Evolutionary conservation across 768 basidiomycete species (phyloP).

Genomic region (Tulasnella sp.): DNA sequence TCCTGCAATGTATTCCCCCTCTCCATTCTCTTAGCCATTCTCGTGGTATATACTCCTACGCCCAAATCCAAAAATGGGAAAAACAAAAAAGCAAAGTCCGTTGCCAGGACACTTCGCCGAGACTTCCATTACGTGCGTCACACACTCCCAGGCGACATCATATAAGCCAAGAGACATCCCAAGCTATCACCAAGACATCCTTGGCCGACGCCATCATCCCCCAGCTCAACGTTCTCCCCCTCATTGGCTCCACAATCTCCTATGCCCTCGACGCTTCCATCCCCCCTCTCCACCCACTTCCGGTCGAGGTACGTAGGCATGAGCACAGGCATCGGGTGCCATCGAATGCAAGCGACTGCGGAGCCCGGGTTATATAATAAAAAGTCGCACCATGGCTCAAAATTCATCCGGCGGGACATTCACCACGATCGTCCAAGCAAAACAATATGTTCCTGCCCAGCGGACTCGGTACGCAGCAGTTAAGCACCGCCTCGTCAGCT

Average conservation of each 20-base stretch:
- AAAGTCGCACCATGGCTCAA: background rate
- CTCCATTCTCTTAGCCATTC: background rate
- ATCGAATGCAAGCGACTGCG: background rate
- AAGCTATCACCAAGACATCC: background rate
- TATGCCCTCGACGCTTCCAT: background rate
- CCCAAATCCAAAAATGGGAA: background rate
- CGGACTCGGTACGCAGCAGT: background rate
- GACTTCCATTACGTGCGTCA: background rate
- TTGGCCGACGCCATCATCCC: background rate
- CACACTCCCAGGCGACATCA: background rate
- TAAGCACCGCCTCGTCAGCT: background rate
- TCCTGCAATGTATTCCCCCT: background rate
- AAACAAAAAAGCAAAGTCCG: background rate
- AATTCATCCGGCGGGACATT: background rate
- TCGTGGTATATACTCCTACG: background rate
- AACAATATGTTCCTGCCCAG: background rate
- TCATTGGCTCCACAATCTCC: background rate
- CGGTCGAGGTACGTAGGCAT: background rate
- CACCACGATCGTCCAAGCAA: background rate
- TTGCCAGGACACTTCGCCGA: background rate
- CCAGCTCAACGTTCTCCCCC: background rate
- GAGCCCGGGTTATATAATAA: background rate
- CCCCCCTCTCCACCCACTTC: background rate
- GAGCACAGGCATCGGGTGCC: background rate
- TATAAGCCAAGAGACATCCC: background rate